Conservation (phyloP, 2,329 filamentous ascomycete genomes). For the Beauveria rudraprayagi region DNA sequence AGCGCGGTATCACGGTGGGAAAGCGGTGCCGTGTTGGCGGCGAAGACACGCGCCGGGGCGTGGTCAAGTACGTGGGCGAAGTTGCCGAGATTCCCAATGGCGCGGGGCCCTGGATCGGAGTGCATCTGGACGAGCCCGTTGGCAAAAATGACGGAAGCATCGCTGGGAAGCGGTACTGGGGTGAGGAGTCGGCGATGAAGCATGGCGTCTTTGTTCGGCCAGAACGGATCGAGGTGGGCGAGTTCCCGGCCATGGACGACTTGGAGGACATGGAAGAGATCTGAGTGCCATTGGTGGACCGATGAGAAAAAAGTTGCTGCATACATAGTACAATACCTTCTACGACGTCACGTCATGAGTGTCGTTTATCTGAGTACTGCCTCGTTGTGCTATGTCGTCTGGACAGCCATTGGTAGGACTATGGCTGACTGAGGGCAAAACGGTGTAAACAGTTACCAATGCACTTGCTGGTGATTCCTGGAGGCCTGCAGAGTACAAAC, state of each 20-base stretch:
- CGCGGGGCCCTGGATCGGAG: conserved; percentile 61
- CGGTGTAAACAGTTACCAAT: too few relatives aligned
- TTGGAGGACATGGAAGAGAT: conserved; percentile 74
- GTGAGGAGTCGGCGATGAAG: conserved; percentile 53
- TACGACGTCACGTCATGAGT: not conserved
- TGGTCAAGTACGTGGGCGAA: conserved; percentile 62
- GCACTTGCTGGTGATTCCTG: too few relatives aligned
- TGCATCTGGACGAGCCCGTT: conserved; percentile 69
- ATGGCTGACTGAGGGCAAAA: too few relatives aligned
- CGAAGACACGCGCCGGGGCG: conserved; percentile 62
- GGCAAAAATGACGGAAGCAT: conserved; percentile 78
- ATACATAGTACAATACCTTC: not conserved
- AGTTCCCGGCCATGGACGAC: conserved; percentile 63
- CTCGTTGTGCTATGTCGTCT: not conserved
- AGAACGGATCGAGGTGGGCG: conserved; percentile 68
- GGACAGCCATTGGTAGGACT: too few relatives aligned
- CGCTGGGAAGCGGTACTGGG: conserved; percentile 61
- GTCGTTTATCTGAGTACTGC: not conserved
- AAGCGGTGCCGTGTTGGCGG: conserved; percentile 57
- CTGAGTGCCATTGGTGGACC: conserved; percentile 22
- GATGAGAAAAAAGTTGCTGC: not conserved
- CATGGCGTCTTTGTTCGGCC: conserved; percentile 72
- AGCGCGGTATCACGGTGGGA: conserved; percentile 57
- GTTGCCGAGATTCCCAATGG: conserved; percentile 65
- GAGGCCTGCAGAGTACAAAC: too few relatives aligned